Evolutionary conservation across 2,329 filamentous ascomycete genomes (phyloP).

Genomic region (Dactylellina drechsleri): DNA sequence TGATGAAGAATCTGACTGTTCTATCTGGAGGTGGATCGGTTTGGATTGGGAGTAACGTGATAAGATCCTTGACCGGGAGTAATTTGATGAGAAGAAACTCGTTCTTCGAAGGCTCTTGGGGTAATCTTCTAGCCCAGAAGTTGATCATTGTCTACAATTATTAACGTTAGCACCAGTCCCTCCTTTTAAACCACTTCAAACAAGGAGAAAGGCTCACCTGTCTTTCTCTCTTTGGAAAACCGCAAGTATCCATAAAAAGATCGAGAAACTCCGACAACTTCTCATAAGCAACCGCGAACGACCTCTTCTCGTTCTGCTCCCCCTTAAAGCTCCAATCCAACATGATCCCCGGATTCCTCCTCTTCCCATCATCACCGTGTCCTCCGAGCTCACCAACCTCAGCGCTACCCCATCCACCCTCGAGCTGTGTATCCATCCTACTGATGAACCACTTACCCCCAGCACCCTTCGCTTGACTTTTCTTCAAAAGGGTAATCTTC

Average conservation of each 20-base stretch:
- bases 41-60: conserved; percentile 54
- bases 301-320: conserved; percentile 56
- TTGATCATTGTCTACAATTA: conserved; percentile 48
- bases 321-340: conserved; percentile 53
- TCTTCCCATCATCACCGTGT: conserved; percentile 50
- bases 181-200: neutral
- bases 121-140: conserved; percentile 55
- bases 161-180: conserved; percentile 35
- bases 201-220: conserved; percentile 29
- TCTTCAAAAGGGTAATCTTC: conserved; percentile 50
- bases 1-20: conserved; percentile 56
- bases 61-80: conserved; percentile 55
- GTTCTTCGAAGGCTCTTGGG: conserved; percentile 48
- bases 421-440: conserved; percentile 50
- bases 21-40: conserved; percentile 56
- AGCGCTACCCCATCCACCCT: conserved; percentile 50
- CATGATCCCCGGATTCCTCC: conserved; percentile 51
- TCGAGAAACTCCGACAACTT: conserved; percentile 53
- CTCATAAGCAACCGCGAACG: conserved; percentile 55
- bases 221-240: conserved; percentile 53
- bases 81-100: conserved; percentile 56
- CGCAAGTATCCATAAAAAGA: conserved; percentile 57
- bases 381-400: conserved; percentile 51
- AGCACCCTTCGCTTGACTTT: conserved; percentile 49
- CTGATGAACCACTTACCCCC: conserved; percentile 53